Evolutionary conservation across 768 basidiomycete genomes (phyloP).

Genomic region (Terana coerulea): DNA sequence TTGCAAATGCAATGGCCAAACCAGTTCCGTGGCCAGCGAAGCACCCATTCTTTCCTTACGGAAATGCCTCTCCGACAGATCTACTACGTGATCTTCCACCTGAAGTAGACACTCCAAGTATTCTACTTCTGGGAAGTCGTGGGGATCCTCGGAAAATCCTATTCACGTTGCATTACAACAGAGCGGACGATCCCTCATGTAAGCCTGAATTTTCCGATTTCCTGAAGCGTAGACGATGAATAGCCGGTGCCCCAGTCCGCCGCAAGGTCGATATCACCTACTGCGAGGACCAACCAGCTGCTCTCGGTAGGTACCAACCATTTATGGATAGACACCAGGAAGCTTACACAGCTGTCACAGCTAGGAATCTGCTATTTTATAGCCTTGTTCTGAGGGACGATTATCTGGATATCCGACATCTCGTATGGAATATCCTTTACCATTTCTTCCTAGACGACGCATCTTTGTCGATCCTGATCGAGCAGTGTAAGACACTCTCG

Average conservation of each 20-base stretch:
- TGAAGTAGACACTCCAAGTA: conserved; percentile 40
- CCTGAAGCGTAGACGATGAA: neutral
- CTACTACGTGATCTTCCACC: conserved; percentile 45
- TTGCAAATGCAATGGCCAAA: no score
- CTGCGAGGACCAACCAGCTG: conserved; percentile 44
- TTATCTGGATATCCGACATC: neutral
- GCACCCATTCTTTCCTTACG: no score
- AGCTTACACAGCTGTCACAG: conserved; percentile 24
- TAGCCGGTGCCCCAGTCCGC: conserved; percentile 16
- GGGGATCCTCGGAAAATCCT: conserved; percentile 54
- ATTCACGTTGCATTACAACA: conserved; percentile 43
- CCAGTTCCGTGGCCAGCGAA: no score
- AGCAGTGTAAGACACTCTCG: conserved; percentile 39
- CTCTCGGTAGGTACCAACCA: conserved; percentile 34
- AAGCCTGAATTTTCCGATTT: no score
- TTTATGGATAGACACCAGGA: neutral
- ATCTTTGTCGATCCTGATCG: conserved; percentile 30
- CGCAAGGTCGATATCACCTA: conserved; percentile 46
- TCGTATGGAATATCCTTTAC: conserved; percentile 45
- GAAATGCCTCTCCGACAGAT: no score
- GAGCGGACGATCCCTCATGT: no score
- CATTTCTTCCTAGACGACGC: conserved; percentile 42
- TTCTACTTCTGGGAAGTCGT: conserved; percentile 53
- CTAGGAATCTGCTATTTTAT: conserved; percentile 45
- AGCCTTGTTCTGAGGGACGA: conserved; percentile 37